phyloP scores from a whole-genome alignment of 768 basidiomycete genomes.

The Trichaptum fuscoviolaceum region DNA sequence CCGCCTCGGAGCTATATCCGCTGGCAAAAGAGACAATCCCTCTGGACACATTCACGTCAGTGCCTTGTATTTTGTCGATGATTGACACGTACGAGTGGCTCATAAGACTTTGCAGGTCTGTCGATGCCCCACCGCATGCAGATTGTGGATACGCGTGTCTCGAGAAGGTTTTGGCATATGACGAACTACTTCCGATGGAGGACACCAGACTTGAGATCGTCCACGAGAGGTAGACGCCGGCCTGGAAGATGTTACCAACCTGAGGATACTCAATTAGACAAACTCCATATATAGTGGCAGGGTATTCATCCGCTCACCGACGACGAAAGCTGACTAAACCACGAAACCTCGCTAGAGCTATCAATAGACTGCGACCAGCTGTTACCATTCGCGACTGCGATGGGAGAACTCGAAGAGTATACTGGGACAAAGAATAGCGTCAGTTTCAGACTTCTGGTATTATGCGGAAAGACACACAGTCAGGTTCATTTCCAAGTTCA shows the following conservation, averaged over 20 bases:
- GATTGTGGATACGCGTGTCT: conserved; percentile 34
- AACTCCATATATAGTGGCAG: neutral
- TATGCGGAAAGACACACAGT: conserved; percentile 22
- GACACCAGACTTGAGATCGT: conserved; percentile 26
- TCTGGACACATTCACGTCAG: conserved; percentile 15
- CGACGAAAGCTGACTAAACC: neutral
- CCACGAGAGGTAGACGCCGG: conserved; percentile 31
- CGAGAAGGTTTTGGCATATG: conserved; percentile 27
- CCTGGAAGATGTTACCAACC: conserved; percentile 33
- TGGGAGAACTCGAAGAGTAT: conserved; percentile 28
- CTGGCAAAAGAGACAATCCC: conserved; percentile 31
- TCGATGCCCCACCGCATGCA: conserved; percentile 31
- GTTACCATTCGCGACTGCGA: conserved; percentile 21
- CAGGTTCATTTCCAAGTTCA: conserved; percentile 35
- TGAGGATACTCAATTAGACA: conserved; percentile 7
- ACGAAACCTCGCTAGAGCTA: conserved; percentile 17
- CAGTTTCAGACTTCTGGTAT: neutral
- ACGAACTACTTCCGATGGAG: conserved; percentile 22
- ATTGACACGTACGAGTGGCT: conserved; percentile 27
- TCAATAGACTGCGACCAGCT: conserved; percentile 30
- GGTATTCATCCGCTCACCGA: neutral
- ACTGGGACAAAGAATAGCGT: conserved; percentile 14
- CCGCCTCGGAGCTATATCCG: conserved; percentile 28
- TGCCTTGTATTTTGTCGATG: neutral
- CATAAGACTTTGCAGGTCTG: conserved; percentile 29